Conservation (phyloP, 495 filamentous ascomycete species). For the Lophiotrema nucula region DNA sequence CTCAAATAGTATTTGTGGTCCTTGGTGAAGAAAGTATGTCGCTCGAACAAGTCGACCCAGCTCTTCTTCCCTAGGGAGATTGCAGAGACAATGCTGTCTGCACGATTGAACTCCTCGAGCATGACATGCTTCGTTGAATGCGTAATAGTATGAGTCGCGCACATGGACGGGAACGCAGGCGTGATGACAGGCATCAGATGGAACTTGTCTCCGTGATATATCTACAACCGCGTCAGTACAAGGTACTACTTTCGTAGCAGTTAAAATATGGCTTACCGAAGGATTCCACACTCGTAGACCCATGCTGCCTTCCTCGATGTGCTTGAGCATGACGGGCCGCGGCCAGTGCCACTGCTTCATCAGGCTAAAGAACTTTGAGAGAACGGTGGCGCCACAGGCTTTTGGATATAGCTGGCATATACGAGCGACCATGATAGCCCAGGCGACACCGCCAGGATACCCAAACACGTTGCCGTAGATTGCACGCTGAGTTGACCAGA, state of each 20-base stretch:
- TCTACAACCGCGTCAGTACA: too few relatives aligned
- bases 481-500: constrained; percentile 88
- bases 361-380: constrained; percentile 90
- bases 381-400: constrained; percentile 78
- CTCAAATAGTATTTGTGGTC: constrained; percentile 94
- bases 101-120: constrained; percentile 75
- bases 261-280: constrained; percentile 53
- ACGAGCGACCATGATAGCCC: constrained; percentile 94
- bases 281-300: constrained; percentile 93
- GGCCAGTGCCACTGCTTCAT: constrained; percentile 94
- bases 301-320: constrained; percentile 77
- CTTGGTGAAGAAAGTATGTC: constrained; percentile 86
- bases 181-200: constrained; percentile 97
- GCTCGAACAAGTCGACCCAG: constrained; percentile 86
- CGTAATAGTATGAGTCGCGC: constrained; percentile 90
- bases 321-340: constrained; percentile 81
- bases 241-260: not conserved
- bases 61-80: constrained; percentile 70
- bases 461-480: constrained; percentile 95
- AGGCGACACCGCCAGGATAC: constrained; percentile 94
- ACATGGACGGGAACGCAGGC: constrained; percentile 94
- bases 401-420: constrained; percentile 97
- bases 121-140: constrained; percentile 81
- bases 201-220: constrained; percentile 74
- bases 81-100: constrained; percentile 71